Percentiles rank a stretch among this genome's conserved stretches.
Conservation (phyloP, 352 stramenopile species). For the Phytophthora parvispora region DNA sequence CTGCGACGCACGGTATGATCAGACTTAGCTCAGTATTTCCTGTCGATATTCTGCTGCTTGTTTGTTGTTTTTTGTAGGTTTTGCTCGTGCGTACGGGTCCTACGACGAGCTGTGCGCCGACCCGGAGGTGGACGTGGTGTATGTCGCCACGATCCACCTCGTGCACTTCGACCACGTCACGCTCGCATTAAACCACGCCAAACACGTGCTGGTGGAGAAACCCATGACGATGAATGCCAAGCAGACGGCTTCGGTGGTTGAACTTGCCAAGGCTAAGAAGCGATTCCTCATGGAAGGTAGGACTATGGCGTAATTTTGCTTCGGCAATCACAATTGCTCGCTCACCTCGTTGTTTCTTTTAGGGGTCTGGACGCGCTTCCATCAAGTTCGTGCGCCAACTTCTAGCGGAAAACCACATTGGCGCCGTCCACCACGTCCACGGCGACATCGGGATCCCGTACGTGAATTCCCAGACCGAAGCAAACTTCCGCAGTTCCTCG, state of each 20-base stretch:
- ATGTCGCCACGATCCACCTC: constrained; percentile 90
- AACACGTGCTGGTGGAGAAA: constrained; percentile 95
- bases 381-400: constrained; percentile 70
- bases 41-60: not conserved
- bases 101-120: constrained; percentile 88
- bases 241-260: constrained; percentile 76
- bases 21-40: constrained; percentile 33
- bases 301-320: too few species aligned
- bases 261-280: constrained; percentile 63
- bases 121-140: constrained; percentile 89
- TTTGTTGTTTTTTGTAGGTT: constrained; percentile 29
- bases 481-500: constrained; percentile 66
- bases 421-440: constrained; percentile 74
- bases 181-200: constrained; percentile 80
- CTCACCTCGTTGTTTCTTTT: constrained; percentile 51
- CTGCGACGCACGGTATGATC: constrained; percentile 43
- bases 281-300: constrained; percentile 87
- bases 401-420: constrained; percentile 56
- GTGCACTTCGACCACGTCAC: constrained; percentile 81
- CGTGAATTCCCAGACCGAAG: constrained; percentile 40
- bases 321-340: not conserved
- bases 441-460: constrained; percentile 43
- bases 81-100: constrained; percentile 73
- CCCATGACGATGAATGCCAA: constrained; percentile 88
- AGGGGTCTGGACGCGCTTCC: constrained; percentile 85